Percentiles rank a stretch among this genome's conserved stretches.
Evolutionary conservation across 345 rosid genomes (phyloP).

Genomic region (Mercurialis annua): DNA sequence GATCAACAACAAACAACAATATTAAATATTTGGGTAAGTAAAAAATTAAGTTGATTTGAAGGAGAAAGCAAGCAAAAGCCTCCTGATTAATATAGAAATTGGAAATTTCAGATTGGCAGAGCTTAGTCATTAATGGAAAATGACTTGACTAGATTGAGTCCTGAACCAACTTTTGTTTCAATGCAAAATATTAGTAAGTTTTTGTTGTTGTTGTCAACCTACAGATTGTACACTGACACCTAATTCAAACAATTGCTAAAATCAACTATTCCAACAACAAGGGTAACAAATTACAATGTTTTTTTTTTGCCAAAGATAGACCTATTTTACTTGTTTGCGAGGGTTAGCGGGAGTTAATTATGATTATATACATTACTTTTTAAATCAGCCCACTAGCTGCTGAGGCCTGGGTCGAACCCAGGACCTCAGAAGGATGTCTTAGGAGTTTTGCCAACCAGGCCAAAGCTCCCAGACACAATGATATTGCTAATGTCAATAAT

Average conservation of each 20-base stretch:
- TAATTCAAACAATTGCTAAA: not conserved
- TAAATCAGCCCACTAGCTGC: too few species aligned
- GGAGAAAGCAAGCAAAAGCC: conserved; percentile 27
- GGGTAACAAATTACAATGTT: not conserved
- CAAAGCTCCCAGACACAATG: too few species aligned
- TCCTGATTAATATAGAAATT: conserved; percentile 13
- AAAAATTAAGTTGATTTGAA: conserved; percentile 55
- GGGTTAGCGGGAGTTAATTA: too few species aligned
- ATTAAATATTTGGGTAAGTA: too few species aligned
- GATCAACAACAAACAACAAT: too few species aligned
- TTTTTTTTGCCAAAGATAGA: not conserved
- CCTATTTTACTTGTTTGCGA: too few species aligned
- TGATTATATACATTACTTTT: too few species aligned
- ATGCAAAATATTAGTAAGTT: not conserved
- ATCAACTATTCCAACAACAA: not conserved
- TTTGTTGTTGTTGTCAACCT: not conserved
- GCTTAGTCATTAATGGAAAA: conserved; percentile 32
- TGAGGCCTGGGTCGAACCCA: too few species aligned
- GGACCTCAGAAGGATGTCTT: too few species aligned
- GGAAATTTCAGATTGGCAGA: conserved; percentile 22
- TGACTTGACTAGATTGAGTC: conserved; percentile 26
- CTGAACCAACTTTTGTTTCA: not conserved
- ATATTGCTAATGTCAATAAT: too few species aligned
- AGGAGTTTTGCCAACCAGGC: too few species aligned
- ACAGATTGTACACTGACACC: not conserved